Conservation (phyloP, 73 alveolate species). For the Paramecium sexaurelia region DNA sequence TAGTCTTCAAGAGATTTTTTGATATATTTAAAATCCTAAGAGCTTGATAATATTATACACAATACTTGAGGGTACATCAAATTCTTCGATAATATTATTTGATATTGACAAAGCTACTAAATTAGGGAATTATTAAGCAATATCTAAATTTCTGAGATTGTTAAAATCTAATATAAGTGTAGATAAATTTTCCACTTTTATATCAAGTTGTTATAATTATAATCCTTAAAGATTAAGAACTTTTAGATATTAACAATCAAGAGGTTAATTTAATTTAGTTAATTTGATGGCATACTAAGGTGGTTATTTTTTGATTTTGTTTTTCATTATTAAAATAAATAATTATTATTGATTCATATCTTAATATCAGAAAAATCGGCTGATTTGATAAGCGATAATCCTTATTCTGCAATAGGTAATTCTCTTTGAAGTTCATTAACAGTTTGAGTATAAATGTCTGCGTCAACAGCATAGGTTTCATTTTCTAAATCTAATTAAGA, state of each 20-base stretch:
- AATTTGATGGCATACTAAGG: constrained; percentile 25
- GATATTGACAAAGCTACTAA: background rate
- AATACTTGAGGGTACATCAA: background rate
- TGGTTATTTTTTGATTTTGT: constrained; percentile 40
- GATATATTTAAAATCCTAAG: constrained; percentile 3
- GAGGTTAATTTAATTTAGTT: background rate
- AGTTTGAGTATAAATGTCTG: background rate
- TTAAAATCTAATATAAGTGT: constrained; percentile 46
- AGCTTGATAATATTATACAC: background rate
- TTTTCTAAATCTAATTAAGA: constrained; percentile 16
- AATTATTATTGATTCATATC: background rate
- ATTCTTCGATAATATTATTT: background rate
- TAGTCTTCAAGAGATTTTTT: background rate
- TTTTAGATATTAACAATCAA: background rate
- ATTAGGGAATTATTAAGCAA: background rate
- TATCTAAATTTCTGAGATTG: background rate
- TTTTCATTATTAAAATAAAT: background rate
- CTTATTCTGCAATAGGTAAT: constrained; percentile 40
- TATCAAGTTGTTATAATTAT: background rate
- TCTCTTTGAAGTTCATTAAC: background rate
- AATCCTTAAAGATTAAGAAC: background rate
- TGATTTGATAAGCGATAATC: constrained; percentile 35
- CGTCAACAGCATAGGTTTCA: constrained; percentile 50
- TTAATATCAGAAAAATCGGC: constrained; percentile 58
- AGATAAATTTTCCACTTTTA: background rate